Evolutionary conservation across 2,329 filamentous ascomycete species (phyloP), one percentile per base, ranked within the genome.

Genomic region (Fusarium robinianum): DNA sequence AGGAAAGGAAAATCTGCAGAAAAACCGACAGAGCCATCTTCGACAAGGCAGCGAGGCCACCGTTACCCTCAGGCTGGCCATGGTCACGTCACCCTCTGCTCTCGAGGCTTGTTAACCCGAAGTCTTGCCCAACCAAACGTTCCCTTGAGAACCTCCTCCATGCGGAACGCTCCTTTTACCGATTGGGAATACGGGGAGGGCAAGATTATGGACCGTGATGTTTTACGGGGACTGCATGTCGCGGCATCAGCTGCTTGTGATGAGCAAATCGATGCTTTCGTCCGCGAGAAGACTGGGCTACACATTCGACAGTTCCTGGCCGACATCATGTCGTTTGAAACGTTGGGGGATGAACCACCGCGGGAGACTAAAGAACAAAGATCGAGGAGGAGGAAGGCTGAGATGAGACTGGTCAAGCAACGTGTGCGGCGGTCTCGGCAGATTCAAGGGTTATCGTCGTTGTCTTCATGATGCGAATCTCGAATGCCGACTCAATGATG

Each of bases 231-330:
- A 0, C 64, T 83, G 8, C 75, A 77, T 46, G 72, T 82, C 25
- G 78, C 78, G 5, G 72, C 77, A 19, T 75, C 75, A 5, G 80
- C 79, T 8, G 79, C 79, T 5, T 80, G 78, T 35, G 74, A 82
- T 41, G 72, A 78, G 41, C 65, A 72, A 23, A 71, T 81, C 3
- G 78, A 83, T 57, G 69, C 70, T 0, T 74, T 74, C 60, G 75
- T 83, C 40, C 67, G 71, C 18, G 65, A 73, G 15, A 71, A 72
- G 48, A 81, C 77, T 1, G 80, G 80, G 0, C 57, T 79, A 16
- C 67, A 75, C 10, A 72, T 82, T 31, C 72, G 80, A 22, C 72
- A 72, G 6, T 80, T 83, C 48, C 60, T 83, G 11, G 77, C 76
- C 4, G 78, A 80, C 53, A 57, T 83, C 24, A 75, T 72, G 55